Conservation (phyloP, 768 basidiomycete species). For the Strobilomyces dryophilus region DNA sequence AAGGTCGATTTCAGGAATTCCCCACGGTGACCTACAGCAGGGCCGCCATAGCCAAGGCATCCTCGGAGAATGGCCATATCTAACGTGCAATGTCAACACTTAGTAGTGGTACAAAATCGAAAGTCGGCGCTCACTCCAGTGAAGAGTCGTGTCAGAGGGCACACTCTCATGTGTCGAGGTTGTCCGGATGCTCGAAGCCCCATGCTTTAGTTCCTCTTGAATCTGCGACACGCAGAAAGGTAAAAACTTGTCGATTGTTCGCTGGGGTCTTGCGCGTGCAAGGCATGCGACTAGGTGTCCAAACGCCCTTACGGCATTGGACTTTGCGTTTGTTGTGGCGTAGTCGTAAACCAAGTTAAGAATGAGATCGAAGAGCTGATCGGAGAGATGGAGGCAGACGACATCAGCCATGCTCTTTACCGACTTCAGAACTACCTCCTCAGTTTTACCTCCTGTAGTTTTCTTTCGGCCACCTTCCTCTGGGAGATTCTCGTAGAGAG, state of each 20-base stretch:
- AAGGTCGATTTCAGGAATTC: background rate
- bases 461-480: slow-evolving; percentile 91
- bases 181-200: slow-evolving; percentile 82
- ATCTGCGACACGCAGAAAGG: slow-evolving; percentile 75
- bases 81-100: slow-evolving; percentile 25
- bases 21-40: slow-evolving; percentile 40
- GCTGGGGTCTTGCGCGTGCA: slow-evolving; percentile 70
- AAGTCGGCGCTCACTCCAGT: slow-evolving; percentile 69
- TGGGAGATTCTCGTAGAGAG: slow-evolving; percentile 87
- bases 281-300: slow-evolving; percentile 85
- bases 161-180: slow-evolving; percentile 71
- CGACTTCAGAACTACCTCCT: slow-evolving; percentile 72
- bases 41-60: slow-evolving; percentile 71
- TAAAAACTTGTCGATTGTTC: slow-evolving; percentile 76
- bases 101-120: background rate
- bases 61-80: slow-evolving; percentile 82
- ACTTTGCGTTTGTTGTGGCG: slow-evolving; percentile 82
- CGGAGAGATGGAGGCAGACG: slow-evolving; percentile 65
- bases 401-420: slow-evolving; percentile 79
- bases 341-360: slow-evolving; percentile 84
- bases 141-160: slow-evolving; percentile 83
- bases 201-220: slow-evolving; percentile 80
- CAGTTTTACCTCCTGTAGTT: slow-evolving; percentile 76
- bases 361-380: slow-evolving; percentile 75
- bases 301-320: slow-evolving; percentile 88